Conservation (phyloP, 805 yeast species). For the Yarrowia hollandica region DNA sequence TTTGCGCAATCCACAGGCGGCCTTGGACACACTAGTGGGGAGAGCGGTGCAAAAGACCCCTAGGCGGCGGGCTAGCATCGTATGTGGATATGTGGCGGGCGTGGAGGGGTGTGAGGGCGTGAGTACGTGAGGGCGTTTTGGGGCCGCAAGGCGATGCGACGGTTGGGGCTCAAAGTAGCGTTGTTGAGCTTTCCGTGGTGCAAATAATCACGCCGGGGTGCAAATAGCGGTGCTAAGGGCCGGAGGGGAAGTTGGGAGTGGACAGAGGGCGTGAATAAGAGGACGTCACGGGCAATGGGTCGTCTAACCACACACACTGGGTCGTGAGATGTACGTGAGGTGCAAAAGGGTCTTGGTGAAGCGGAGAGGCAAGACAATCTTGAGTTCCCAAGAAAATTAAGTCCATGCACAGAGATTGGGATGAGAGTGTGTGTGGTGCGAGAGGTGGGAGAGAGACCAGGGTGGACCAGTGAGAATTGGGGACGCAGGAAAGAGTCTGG, state of each 20-base stretch:
- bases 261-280: no score
- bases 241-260: constrained; percentile 3
- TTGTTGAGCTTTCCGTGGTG: constrained; percentile 2
- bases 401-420: neutral
- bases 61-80: constrained; percentile 24
- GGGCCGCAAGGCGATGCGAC: no score
- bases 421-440: no score
- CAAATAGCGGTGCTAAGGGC: no score
- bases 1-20: constrained; percentile 28
- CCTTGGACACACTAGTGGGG: constrained; percentile 9
- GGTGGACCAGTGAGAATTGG: no score
- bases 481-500: no score
- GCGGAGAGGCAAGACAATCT: neutral
- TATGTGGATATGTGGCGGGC: neutral
- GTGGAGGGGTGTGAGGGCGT: neutral
- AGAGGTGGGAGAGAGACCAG: no score
- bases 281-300: no score
- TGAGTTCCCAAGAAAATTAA: neutral
- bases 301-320: no score
- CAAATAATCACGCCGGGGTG: neutral
- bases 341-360: no score
- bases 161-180: neutral
- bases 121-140: neutral
- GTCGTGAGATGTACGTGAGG: no score
- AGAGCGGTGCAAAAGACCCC: neutral